phyloP scores from a whole-genome alignment of 2,329 filamentous ascomycete species.

The Fusarium oxysporum region DNA sequence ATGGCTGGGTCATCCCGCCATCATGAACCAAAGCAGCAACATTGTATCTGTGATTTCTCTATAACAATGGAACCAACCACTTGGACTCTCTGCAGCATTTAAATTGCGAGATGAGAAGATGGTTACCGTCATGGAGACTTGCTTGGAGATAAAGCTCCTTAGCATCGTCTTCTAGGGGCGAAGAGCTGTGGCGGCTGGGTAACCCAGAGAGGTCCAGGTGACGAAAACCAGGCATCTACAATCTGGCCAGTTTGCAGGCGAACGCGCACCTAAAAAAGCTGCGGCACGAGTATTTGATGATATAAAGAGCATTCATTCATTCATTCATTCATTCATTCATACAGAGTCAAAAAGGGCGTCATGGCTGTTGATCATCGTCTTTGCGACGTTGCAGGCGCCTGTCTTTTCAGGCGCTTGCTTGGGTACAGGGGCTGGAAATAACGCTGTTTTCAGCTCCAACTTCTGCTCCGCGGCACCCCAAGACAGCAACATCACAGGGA shows the following conservation, averaged over 20 bases:
- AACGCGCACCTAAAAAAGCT: conserved; percentile 40
- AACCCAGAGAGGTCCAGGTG: conserved; percentile 31
- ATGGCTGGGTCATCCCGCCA: conserved; percentile 20
- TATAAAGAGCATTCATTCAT: conserved; percentile 39
- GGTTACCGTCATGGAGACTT: conserved; percentile 42
- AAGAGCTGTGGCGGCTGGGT: conserved; percentile 39
- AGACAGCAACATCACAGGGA: conserved; percentile 40
- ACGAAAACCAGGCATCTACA: conserved; percentile 41
- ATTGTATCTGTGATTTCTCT: conserved; percentile 49
- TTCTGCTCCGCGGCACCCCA: conserved; percentile 21
- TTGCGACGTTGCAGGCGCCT: conserved; percentile 33
- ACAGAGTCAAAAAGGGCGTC: conserved; percentile 27
- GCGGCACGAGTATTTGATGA: conserved; percentile 40
- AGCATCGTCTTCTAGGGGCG: conserved; percentile 36
- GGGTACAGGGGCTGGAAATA: conserved; percentile 40
- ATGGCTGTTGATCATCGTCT: conserved; percentile 37
- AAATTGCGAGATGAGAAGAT: conserved; percentile 46
- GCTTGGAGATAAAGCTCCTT: conserved; percentile 40
- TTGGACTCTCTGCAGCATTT: conserved; percentile 43
- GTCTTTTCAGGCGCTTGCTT: conserved; percentile 26
- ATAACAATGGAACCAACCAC: conserved; percentile 44
- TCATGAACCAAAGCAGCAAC: conserved; percentile 45
- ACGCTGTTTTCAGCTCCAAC: conserved; percentile 21
- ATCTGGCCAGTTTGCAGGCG: conserved; percentile 38
- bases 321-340: conserved; percentile 19